Conservation (phyloP, 257 asterid genomes). For the Gynochthodes officinalis region DNA sequence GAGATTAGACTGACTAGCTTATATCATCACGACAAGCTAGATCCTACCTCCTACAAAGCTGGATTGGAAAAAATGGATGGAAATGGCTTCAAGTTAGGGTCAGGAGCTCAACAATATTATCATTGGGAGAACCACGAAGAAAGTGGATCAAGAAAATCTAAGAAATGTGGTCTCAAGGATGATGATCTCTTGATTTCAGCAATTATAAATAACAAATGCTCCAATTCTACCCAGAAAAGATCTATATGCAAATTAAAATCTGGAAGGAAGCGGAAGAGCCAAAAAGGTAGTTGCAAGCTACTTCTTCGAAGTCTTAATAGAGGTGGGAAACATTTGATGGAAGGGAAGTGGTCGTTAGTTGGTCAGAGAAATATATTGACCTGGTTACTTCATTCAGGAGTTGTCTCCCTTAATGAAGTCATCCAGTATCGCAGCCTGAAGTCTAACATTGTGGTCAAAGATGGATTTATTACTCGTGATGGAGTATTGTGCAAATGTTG, state of each 20-base stretch:
- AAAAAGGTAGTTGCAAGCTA: conserved; percentile 82
- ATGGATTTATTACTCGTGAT: conserved; percentile 67
- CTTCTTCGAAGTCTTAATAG: conserved; percentile 65
- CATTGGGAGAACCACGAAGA: conserved; percentile 11
- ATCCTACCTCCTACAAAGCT: conserved; percentile 10
- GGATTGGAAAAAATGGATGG: conserved; percentile 12
- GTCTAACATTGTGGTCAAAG: conserved; percentile 61
- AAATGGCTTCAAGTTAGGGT: conserved; percentile 2
- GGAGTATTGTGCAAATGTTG: conserved; percentile 91
- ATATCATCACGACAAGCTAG: conserved; percentile 25
- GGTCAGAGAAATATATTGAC: conserved; percentile 75
- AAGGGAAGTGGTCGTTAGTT: conserved; percentile 70
- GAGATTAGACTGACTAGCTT: conserved; percentile 48
- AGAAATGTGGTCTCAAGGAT: conserved; percentile 48
- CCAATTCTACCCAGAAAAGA: conserved; percentile 44
- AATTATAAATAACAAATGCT: conserved; percentile 48
- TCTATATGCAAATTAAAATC: conserved; percentile 49
- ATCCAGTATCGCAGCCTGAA: conserved; percentile 68
- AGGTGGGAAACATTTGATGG: conserved; percentile 60
- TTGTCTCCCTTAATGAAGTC: conserved; percentile 58
- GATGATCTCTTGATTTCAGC: conserved; percentile 85
- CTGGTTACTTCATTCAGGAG: conserved; percentile 81
- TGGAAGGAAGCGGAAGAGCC: conserved; percentile 54
- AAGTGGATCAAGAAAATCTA: conserved; percentile 44
- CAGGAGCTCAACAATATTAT: conserved; percentile 9